Base-by-base conservation (phyloP, 192 early-diverging fungal species). In the Lobosporangium transversale region DNA sequence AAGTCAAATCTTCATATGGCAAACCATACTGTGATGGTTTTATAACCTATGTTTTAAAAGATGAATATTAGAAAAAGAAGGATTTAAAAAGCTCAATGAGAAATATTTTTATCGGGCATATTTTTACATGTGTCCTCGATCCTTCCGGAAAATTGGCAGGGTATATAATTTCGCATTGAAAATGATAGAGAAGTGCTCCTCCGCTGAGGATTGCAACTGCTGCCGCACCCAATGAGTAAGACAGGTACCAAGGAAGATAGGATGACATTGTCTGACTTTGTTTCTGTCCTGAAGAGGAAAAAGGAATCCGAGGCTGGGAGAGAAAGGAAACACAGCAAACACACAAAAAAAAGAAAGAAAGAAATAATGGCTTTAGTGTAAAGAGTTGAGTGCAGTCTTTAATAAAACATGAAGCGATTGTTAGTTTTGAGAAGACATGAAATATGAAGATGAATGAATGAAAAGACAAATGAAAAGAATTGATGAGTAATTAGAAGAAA, bases 151-250 rank as follows among this genome's bases (percentile, higher is more conserved):
- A 83, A 31, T 61, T 86, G 31, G 89, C 85, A n/a, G 90, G 90
- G 53, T 94, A 94, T 48, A 94, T 91, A 53, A 94, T 86, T 64
- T 89, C 85, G 31, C 89, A 89, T 58, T 94, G 93, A 53, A 89
- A 93, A 66, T 88, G 40, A 58, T 90, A 92, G 9, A 94, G 80
- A 21, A 90, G 40, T 0, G 79, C 59, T 26, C 79, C 81, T 10
- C 80, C 81, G 31, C 79, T 70, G 31, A 83, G 67, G 23, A 81
- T 70, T 2, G 84, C 83, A 7, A 84, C 54, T 7, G 70, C 82
- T 43, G 79, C 80, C 4, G 79, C 66, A 4, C 82, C 81, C 5
- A 85, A 36, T 18, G 70, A 69, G 61, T 86, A 86, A 9, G 68
- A 68, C 24, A 86, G 52, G 68, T 83, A 86, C 59, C 55, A 63